Evolutionary conservation across 192 early-diverging fungal genomes (phyloP).

Genomic region (Coemansia sp.): DNA sequence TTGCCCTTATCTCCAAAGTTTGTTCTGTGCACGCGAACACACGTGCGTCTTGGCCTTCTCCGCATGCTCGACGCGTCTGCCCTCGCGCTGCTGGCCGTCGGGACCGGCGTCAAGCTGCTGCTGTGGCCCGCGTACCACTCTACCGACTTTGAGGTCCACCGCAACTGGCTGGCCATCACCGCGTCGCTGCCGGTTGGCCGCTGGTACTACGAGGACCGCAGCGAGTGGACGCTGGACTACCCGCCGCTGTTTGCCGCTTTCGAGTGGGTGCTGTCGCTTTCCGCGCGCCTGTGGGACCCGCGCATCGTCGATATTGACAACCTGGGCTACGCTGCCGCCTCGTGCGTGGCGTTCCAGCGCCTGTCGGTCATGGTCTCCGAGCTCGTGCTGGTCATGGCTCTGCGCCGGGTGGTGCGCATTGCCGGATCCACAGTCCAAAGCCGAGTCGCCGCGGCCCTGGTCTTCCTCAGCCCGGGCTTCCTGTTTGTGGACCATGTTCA

Average conservation of each 20-base stretch:
- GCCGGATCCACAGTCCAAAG: slow-evolving; percentile 14
- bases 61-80: slow-evolving; percentile 20
- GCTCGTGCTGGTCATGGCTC: slow-evolving; percentile 67
- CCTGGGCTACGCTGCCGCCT: slow-evolving; percentile 58
- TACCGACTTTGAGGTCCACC: slow-evolving; percentile 99
- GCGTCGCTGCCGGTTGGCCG: slow-evolving; percentile 67
- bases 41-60: too few relatives aligned
- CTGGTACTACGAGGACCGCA: slow-evolving; percentile 86
- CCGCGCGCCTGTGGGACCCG: slow-evolving; percentile 57
- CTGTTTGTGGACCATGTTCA: slow-evolving; percentile 93
- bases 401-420: slow-evolving; percentile 51
- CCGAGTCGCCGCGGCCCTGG: slow-evolving; percentile 55
- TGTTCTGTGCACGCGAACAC: too few relatives aligned
- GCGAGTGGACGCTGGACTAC: slow-evolving; percentile 94
- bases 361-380: slow-evolving; percentile 78
- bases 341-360: slow-evolving; percentile 83
- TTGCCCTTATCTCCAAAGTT: too few relatives aligned
- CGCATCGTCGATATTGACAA: slow-evolving; percentile 72
- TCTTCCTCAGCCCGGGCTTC: slow-evolving; percentile 67
- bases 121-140: slow-evolving; percentile 79
- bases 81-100: slow-evolving; percentile 27
- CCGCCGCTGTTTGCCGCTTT: slow-evolving; percentile 99
- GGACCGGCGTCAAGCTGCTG: slow-evolving; percentile 55
- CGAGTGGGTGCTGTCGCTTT: slow-evolving; percentile 68
- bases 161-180: slow-evolving; percentile 96